A percentile compares a stretch with the other conserved stretches of the same genome.
phyloP scores from a whole-genome alignment of 305 asterid genomes.

The Solanum aculeatissimum region DNA sequence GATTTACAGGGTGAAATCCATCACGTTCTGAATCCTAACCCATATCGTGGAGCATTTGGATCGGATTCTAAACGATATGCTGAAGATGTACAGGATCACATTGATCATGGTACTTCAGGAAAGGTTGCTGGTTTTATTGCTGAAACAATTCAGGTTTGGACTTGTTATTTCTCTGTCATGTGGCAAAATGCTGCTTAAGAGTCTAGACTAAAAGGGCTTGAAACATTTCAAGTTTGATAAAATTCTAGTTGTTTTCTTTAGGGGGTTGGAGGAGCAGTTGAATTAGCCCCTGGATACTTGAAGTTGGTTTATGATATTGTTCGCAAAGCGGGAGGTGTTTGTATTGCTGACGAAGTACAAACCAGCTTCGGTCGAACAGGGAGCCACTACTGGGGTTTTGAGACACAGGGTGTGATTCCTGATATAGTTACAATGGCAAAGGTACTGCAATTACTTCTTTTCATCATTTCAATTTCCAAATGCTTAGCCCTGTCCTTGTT shows the following conservation, averaged over 20 bases:
- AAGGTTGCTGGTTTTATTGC: constrained; percentile 91
- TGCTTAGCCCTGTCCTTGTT: not conserved
- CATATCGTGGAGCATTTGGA: constrained; percentile 88
- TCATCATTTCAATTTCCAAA: not conserved
- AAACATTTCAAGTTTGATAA: not conserved
- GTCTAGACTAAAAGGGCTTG: not conserved
- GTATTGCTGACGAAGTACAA: constrained; percentile 98
- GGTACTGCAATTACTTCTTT: constrained; percentile 26
- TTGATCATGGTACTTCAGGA: constrained; percentile 90
- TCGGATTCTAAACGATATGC: constrained; percentile 70
- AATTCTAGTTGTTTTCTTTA: constrained; percentile 18
- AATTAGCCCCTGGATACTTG: constrained; percentile 91
- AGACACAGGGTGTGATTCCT: constrained; percentile 92
- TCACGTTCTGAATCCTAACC: constrained; percentile 88
- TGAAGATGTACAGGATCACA: constrained; percentile 87
- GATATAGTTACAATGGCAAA: constrained; percentile 99
- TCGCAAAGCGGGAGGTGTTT: constrained; percentile 89
- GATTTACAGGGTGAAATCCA: constrained; percentile 68
- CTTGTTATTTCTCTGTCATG: not conserved
- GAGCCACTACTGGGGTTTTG: constrained; percentile 93
- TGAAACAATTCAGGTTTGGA: constrained; percentile 86
- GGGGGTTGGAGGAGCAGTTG: constrained; percentile 99
- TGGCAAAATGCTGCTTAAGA: not conserved
- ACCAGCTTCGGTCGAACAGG: constrained; percentile 98
- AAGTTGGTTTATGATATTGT: constrained; percentile 75